Evolutionary conservation across 345 rosid genomes (phyloP).

Genomic region (Populus euphratica): DNA sequence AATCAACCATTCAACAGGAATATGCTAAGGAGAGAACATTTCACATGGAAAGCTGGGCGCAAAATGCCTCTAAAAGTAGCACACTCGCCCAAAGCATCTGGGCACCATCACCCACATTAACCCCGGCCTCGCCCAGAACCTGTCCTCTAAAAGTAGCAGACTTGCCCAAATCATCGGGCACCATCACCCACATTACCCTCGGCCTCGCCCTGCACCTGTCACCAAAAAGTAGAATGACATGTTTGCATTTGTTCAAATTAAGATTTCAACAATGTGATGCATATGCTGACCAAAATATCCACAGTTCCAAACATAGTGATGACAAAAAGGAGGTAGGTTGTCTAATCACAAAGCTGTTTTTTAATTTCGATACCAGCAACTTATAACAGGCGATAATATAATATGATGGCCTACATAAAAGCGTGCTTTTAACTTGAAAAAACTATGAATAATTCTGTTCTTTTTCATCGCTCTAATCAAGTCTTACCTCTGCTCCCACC

Average conservation of each 20-base stretch:
- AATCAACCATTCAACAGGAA: neutral
- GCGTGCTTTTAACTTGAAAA: neutral
- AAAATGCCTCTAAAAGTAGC: slow-evolving; percentile 39
- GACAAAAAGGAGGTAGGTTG: neutral
- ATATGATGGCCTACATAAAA: neutral
- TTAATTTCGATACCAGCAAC: neutral
- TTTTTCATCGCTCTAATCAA: neutral
- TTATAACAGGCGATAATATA: neutral
- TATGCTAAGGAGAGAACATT: slow-evolving; percentile 1
- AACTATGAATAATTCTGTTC: neutral
- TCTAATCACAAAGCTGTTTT: neutral
- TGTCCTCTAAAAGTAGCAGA: slow-evolving; percentile 30
- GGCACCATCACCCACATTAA: slow-evolving; percentile 13
- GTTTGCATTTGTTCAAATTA: neutral
- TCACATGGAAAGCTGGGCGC: slow-evolving; percentile 20
- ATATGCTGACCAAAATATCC: neutral
- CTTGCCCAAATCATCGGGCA: slow-evolving; percentile 6
- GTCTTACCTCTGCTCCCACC: slow-evolving; percentile 58
- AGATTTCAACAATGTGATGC: neutral
- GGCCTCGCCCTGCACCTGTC: slow-evolving; percentile 53
- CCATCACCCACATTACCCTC: slow-evolving; percentile 32
- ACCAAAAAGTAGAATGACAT: slow-evolving; percentile 11
- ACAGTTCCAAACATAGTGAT: neutral
- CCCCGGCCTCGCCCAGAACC: slow-evolving; percentile 57
- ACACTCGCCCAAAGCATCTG: slow-evolving; percentile 13